phyloP scores from a whole-genome alignment of 805 yeast genomes.

The Wickerhamiella brachini region DNA sequence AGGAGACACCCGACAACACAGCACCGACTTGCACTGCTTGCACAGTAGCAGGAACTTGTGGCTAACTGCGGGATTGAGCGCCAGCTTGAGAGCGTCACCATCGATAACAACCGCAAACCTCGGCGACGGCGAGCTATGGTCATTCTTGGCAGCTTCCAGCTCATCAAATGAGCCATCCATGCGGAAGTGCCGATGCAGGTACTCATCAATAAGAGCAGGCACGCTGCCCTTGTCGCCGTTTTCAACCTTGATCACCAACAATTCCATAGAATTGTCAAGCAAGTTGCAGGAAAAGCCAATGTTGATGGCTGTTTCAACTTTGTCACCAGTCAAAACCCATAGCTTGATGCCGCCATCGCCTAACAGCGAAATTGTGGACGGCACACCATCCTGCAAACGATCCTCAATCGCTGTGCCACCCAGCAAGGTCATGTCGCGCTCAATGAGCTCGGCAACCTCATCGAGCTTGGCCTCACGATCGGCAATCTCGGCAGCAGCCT shows the following conservation, averaged over 20 bases:
- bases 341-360: constrained; percentile 66
- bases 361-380: constrained; percentile 54
- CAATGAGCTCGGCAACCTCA: constrained; percentile 45
- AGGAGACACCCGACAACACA: constrained; percentile 79
- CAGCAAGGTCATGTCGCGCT: constrained; percentile 39
- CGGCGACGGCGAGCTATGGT: constrained; percentile 51
- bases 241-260: constrained; percentile 37
- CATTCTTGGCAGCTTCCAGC: constrained; percentile 37
- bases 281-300: constrained; percentile 75
- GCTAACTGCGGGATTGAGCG: constrained; percentile 32
- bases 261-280: constrained; percentile 55
- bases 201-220: constrained; percentile 30
- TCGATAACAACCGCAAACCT: constrained; percentile 55
- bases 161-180: constrained; percentile 34
- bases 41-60: constrained; percentile 55
- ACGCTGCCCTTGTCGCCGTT: constrained; percentile 21
- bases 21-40: constrained; percentile 62
- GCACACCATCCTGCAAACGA: constrained; percentile 67
- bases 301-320: constrained; percentile 78
- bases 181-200: constrained; percentile 39
- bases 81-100: constrained; percentile 50
- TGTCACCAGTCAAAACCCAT: constrained; percentile 79
- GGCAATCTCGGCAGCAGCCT: constrained; percentile 45
- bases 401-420: constrained; percentile 85
- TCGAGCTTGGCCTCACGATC: constrained; percentile 52